Evolutionary conservation across 140 eudicot species (phyloP).

Genomic region (Stevia rebaudiana): DNA sequence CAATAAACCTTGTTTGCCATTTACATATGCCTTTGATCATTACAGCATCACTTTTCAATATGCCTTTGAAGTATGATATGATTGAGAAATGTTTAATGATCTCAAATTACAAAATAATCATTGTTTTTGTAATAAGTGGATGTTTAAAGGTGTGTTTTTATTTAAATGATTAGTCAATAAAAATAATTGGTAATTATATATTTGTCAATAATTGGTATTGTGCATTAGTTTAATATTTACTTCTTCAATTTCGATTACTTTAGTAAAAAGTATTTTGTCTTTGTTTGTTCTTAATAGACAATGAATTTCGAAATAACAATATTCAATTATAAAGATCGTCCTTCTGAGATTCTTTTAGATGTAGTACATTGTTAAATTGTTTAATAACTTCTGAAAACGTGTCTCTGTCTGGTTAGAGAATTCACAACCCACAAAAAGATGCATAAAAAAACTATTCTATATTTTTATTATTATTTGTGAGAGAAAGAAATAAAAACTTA

Average conservation of each 20-base stretch:
- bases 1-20: conserved; percentile 61
- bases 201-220: neutral
- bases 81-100: neutral
- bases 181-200: conserved; percentile 1
- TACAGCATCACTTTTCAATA: conserved; percentile 13
- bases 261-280: neutral
- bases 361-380: too few relatives aligned
- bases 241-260: neutral
- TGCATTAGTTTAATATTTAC: neutral
- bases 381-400: too few relatives aligned
- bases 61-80: neutral
- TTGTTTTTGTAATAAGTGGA: neutral
- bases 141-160: neutral
- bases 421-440: too few relatives aligned
- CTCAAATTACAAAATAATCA: neutral
- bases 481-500: too few relatives aligned
- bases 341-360: conserved; percentile 15
- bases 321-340: conserved; percentile 1
- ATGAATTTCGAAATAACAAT: neutral
- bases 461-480: too few relatives aligned
- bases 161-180: conserved; percentile 4
- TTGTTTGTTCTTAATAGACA: neutral
- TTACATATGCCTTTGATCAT: conserved; percentile 28
- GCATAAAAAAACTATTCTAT: too few relatives aligned
- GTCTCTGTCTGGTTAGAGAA: too few relatives aligned